Base-by-base conservation (phyloP, 2,329 filamentous ascomycete species). In the Aspergillus novoparasiticus region DNA sequence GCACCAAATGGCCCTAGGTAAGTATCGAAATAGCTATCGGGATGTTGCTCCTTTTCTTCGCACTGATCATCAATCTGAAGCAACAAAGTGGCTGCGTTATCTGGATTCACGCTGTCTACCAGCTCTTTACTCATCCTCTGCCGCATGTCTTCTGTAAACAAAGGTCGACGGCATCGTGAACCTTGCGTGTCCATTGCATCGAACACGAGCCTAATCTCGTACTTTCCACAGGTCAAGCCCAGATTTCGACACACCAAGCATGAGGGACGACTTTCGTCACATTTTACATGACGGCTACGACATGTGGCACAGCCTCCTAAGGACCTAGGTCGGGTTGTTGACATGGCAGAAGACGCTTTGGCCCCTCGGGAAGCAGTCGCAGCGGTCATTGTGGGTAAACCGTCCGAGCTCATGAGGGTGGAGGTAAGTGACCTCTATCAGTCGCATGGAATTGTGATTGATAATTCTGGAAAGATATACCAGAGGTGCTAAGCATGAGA, bases 241-340 rank as follows among this genome's bases (percentile, higher is more conserved):
- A 77, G 68, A 16, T 74, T 70, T 28, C 64, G 63, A 61, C 81
- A 83, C 45, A 74, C 76, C 2, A 69, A 68, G 65, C 81, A 83
- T 32, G 68, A 69, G 3, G 81, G 81, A 8, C 74, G 76, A 6
- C 72, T 70, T 63, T 82, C 79, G 60, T 83, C 81, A 64, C 80
- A 83, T 69, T 82, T 83, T 41, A 78, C 71, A 66, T 82, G 81
- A 21, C 81, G 77, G 58, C 59, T 71, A 55, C 78, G 75, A 69
- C 78, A 79, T 71, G 78, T 66, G 10, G 57, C 57, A 43, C 64
- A 66, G 5, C 62, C 64, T 23, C 59, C 60, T 21, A 66, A 55
- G 6, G 58, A 60, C 11, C 51, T 23, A 14, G 39, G 46, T 56
- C 57, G 53, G 59, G 28, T 19, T 21, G 41, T 36, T 36, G 34